A percentile compares a stretch with the other conserved stretches of the same genome.
phyloP scores from a whole-genome alignment of 2,329 filamentous ascomycete species.

The Colletotrichum graminicola region DNA sequence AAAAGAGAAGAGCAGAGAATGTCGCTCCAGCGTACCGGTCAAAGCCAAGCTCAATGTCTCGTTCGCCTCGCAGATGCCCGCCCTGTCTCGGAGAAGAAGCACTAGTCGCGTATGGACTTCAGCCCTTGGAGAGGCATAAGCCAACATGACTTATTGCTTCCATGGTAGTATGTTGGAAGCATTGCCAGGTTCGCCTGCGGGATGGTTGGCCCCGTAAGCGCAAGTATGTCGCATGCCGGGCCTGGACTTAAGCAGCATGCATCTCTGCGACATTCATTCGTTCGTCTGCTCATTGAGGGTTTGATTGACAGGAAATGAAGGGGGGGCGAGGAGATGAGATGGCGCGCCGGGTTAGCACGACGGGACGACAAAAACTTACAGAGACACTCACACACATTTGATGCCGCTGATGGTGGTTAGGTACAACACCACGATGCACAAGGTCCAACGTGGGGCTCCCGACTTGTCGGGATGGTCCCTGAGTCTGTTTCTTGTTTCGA shows the following conservation, averaged over 20 bases:
- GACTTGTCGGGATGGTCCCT: constrained; percentile 18
- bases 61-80: neutral
- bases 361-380: neutral
- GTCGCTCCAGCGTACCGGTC: neutral
- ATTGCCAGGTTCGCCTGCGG: constrained; percentile 21
- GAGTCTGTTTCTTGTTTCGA: constrained; percentile 8
- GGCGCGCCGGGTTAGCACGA: constrained; percentile 38
- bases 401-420: neutral
- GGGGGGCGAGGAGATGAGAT: constrained; percentile 25
- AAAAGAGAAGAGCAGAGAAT: constrained; percentile 1
- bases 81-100: constrained; percentile 1
- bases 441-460: constrained; percentile 26
- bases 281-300: neutral
- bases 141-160: neutral
- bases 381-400: neutral
- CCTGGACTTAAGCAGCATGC: constrained; percentile 4
- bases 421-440: neutral
- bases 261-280: constrained; percentile 5
- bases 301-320: neutral
- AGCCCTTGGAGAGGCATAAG: constrained; percentile 8
- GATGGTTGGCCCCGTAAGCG: constrained; percentile 3
- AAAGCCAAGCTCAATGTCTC: constrained; percentile 24
- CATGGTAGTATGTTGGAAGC: neutral
- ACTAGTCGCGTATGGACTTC: neutral
- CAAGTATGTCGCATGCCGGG: constrained; percentile 4